Base-by-base conservation (phyloP, 1,284 basidiomycete genomes). In the Papiliotrema terrestris region DNA sequence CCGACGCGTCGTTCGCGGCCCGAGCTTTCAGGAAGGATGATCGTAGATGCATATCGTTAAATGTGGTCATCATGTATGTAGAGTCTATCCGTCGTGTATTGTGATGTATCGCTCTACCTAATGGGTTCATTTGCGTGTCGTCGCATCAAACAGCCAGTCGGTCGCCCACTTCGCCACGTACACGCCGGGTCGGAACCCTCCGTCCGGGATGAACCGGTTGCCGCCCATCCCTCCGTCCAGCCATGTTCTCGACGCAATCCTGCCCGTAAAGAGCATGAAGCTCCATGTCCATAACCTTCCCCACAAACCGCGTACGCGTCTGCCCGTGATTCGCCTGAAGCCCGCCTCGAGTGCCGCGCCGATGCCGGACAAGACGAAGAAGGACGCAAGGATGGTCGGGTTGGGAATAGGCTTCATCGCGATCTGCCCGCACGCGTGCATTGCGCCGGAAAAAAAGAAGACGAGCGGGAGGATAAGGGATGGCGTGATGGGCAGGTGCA, bases 281-380 rank as follows among this genome's bases (percentile, higher is more conserved):
- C 41, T 29, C 67, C 67, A 69, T 14, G 59, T 62, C 76, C 76
- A 77, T 2, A 71, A 23, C 42, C 71, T 61, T 0, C 76, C 76
- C 20, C 49, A 47, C 17, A 45, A 20, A 1, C 76, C 76, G 0
- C 61, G n/a, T 0, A 77, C 76, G 9, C 67, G 58, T 8, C 48
- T 49, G 2, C 74, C 74, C 1, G 70, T 74, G 19, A 65, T 9
- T 13, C 60, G 45, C 48, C 64, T 62, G 60, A 69, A 76, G 1
- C 49, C 11, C 19, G 72, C 63, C 55, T 76, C 74, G 9, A 60
- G 50, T 0, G 59, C 61, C 48, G 69, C 67, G 0, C 69, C 74
- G 1, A 69, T 23, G 13, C 68, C 70, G 2, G 61, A 66, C 15
- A 67, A 45, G 17, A 73, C 32, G 62, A 77, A 77, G 57, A 73